Percentiles rank a stretch among this genome's conserved stretches.
Conservation (phyloP, 2,329 filamentous ascomycete genomes). For the Exophiala sp. region DNA sequence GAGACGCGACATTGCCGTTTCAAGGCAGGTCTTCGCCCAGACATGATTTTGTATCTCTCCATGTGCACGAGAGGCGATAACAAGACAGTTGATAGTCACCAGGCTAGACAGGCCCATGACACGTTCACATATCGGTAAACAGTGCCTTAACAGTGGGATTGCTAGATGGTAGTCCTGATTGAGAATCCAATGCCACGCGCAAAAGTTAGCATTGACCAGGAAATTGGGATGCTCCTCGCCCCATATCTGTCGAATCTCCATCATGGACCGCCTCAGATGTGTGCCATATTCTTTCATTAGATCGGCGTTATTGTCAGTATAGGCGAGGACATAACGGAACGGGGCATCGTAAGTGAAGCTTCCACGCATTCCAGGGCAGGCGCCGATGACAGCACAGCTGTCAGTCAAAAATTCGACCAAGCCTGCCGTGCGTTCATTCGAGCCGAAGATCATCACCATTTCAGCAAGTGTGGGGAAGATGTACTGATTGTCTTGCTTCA, state of each 20-base stretch:
- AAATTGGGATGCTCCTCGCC: conserved; percentile 18
- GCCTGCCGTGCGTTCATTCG: conserved; percentile 3
- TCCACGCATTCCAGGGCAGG: background rate
- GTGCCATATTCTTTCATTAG: conserved; percentile 10
- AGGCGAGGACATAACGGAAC: conserved; percentile 18
- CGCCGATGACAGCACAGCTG: conserved; percentile 12
- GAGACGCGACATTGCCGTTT: background rate
- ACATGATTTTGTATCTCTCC: background rate
- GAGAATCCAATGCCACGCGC: conserved; percentile 20
- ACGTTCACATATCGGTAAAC: conserved; percentile 15
- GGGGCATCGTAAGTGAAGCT: conserved; percentile 10
- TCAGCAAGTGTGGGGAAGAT: conserved; percentile 18
- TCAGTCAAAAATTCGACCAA: conserved; percentile 13
- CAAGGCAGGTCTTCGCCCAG: background rate
- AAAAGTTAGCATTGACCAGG: conserved; percentile 18
- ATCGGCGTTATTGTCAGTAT: background rate
- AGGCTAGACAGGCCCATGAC: conserved; percentile 21
- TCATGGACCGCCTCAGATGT: conserved; percentile 3
- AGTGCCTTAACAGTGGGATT: conserved; percentile 8
- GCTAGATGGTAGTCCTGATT: background rate
- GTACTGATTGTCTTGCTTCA: conserved; percentile 15
- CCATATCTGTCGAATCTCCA: conserved; percentile 14
- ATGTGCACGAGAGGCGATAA: conserved; percentile 16
- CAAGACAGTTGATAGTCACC: conserved; percentile 22
- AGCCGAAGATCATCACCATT: conserved; percentile 16